Base-by-base conservation (phyloP, 2,329 filamentous ascomycete genomes). In the Ploettnerulaceae sp. region DNA sequence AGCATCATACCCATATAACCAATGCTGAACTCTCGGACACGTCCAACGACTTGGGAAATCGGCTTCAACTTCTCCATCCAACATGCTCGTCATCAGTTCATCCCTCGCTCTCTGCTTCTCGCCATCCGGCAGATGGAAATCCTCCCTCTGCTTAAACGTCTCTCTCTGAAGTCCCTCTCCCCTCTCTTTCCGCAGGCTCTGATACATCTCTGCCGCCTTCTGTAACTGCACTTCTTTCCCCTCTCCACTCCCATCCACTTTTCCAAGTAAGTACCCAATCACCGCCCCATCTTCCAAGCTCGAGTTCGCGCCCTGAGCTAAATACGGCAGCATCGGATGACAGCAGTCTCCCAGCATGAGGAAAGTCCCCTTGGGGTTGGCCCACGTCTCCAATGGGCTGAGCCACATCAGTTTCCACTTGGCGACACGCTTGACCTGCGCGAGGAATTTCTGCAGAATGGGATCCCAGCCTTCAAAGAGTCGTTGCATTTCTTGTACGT, bases 241-340 rank as follows among this genome's bases (percentile, higher is more conserved):
- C 36, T 68, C 71, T 0, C 61, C 63, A 25, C 67, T 64, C 1
- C 61, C 63, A 29, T 67, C 63, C 7, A 82, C 66, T 2, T 72
- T 67, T 0, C 73, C 72, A 0, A 86, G 65, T 1, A 85, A 57
- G 1, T 71, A 67, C 0, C 82, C 82, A 0, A 86, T 64, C 0
- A 83, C 79, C 0, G 81, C 80, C 0, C 81, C 82, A 43, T 87
- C 83, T 58, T 87, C 82, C 1, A 87, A 69, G 0, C 77, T 76
- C 0, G 75, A 81, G 58, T 84, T 84, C 11, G 82, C 82, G 0
- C 83, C 82, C 62, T 81, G 83, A 0, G 77, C 82, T 21, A 80
- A 68, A 53, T 79, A 77, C 3, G 78, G 79, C 2, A 83, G 65
- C 78, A 82, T 82, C 0, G 79, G 75, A 58, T 83, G 81, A 49